Base-by-base conservation (phyloP, 176 grass and related monocot genomes). In the Poa annua region DNA sequence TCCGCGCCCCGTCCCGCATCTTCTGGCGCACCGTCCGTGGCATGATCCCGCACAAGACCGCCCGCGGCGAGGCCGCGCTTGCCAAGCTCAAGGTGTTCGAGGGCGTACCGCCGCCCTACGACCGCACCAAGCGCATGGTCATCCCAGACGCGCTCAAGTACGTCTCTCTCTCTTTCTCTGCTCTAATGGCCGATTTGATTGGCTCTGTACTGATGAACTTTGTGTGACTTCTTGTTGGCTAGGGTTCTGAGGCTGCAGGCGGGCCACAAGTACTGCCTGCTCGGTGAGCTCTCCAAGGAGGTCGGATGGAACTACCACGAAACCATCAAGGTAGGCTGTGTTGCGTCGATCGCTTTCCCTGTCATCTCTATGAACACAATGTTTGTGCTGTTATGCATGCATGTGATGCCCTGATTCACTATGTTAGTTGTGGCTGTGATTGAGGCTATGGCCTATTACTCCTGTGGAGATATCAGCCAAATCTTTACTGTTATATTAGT, bases 41-140 rank as follows among this genome's bases (percentile, higher is more conserved):
- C 24, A 92, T 96, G 93, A 88, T 92, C 66, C 93, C 93, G 8
- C 93, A 90, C 88, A 96, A 92, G 80, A 92, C 90, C 19, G 74
- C 83, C 80, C 62, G 93, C 10, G 93, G 93, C 5, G 88, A 88
- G 73, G 93, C 93, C 1, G 90, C 90, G 33, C 87, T 95, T 47
- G 79, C 83, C 19, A 88, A 72, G 80, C 81, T 96, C 50, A 87
- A 85, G 83, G 86, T 80, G 4, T 89, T 83, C 50, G 93, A 92
- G 24, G 88, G 83, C 29, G 88, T 92, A 24, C 93, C 88, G 4
- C 88, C 88, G 36, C 90, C 93, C 6, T 90, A 92, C 78, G 88
- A 89, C 70, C 80, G 83, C 60, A 83, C 35, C 22, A 92, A 94
- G 85, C 87, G 85, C 11, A 86, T 92, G 89, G 89, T 90, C 66